Percentiles rank a stretch among this genome's conserved stretches.
phyloP scores from a whole-genome alignment of 2,329 filamentous ascomycete genomes.

The Cordyceps javanica region DNA sequence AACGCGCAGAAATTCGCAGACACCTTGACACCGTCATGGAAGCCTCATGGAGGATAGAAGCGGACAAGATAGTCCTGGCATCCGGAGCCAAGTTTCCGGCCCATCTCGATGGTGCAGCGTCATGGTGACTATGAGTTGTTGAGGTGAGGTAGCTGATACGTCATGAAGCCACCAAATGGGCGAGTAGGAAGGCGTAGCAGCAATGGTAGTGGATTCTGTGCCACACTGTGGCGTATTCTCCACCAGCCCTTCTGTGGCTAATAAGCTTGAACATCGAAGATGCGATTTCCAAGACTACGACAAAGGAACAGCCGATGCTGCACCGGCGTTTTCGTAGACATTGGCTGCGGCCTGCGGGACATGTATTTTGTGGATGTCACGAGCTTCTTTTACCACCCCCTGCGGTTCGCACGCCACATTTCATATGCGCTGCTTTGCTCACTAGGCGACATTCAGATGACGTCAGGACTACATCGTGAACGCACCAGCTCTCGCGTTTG shows the following conservation, averaged over 20 bases:
- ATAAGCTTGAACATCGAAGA: neutral
- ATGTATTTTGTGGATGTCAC: neutral
- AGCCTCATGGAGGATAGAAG: neutral
- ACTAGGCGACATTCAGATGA: neutral
- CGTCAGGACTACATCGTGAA: conserved; percentile 3
- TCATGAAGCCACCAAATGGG: neutral
- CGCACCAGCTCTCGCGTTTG: neutral
- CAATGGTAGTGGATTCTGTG: neutral
- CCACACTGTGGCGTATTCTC: conserved; percentile 9
- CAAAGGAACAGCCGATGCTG: neutral
- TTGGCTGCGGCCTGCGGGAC: neutral
- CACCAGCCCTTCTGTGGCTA: neutral
- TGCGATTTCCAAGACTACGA: neutral
- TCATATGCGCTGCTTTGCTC: neutral
- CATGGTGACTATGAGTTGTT: neutral
- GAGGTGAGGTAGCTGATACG: conserved; percentile 8
- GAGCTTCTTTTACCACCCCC: neutral
- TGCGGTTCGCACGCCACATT: neutral
- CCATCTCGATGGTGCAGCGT: conserved; percentile 10
- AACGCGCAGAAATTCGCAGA: neutral
- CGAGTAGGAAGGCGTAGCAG: neutral
- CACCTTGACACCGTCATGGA: neutral
- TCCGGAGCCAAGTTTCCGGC: conserved; percentile 12
- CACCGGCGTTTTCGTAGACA: neutral
- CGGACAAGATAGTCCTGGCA: neutral